Conservation (phyloP, 257 asterid species). For the Avicennia marina region DNA sequence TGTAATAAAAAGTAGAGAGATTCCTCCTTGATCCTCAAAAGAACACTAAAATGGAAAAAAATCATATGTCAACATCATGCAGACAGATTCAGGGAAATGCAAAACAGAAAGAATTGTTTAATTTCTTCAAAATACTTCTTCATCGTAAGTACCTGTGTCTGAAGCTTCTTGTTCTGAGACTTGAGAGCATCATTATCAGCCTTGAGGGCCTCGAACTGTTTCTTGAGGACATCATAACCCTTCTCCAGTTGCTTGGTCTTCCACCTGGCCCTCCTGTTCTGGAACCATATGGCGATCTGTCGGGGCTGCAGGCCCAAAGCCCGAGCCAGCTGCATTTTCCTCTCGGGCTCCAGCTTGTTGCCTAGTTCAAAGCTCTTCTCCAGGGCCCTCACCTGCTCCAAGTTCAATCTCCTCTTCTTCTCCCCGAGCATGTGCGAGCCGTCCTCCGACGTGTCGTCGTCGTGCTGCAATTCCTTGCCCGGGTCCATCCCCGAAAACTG, state of each 20-base stretch:
- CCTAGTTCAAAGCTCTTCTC: conserved; percentile 84
- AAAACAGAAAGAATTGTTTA: too few species aligned
- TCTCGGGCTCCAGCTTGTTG: conserved; percentile 77
- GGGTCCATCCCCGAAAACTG: conserved; percentile 68
- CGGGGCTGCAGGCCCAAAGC: conserved; percentile 77
- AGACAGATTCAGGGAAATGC: too few species aligned
- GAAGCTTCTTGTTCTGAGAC: conserved; percentile 65
- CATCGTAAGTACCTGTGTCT: conserved; percentile 75
- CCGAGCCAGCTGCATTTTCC: conserved; percentile 75
- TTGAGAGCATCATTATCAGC: conserved; percentile 68
- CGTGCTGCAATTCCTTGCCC: conserved; percentile 42
- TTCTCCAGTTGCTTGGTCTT: conserved; percentile 82
- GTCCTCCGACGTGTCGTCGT: conserved; percentile 70
- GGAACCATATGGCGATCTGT: conserved; percentile 89
- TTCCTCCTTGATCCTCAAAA: too few species aligned
- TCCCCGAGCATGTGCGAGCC: conserved; percentile 69
- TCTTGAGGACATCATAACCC: conserved; percentile 61
- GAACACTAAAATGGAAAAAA: too few species aligned
- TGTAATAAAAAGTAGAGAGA: too few species aligned
- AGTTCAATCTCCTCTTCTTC: conserved; percentile 68
- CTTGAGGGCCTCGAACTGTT: conserved; percentile 59
- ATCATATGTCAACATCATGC: neutral
- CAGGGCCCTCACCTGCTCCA: conserved; percentile 82
- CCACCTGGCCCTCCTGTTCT: conserved; percentile 84
- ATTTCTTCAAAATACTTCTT: too few species aligned